Evolutionary conservation across 441 rosid species (phyloP).

Genomic region (Pelargonium cotyledonis): DNA sequence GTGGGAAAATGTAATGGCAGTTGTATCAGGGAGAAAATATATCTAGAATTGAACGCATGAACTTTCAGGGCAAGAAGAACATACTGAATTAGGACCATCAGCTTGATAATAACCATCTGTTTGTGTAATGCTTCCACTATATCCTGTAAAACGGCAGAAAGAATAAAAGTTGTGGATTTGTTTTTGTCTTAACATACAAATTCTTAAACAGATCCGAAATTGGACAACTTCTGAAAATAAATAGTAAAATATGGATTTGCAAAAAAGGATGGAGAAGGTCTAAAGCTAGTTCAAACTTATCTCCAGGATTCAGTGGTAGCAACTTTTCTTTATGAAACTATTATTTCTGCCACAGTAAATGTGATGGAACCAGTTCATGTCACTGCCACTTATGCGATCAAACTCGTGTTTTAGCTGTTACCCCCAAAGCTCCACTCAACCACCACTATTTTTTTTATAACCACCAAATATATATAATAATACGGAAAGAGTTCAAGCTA

Average conservation of each 20-base stretch:
- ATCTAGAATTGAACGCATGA: not conserved
- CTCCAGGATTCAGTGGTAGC: too few relatives aligned
- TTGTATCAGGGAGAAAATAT: not conserved
- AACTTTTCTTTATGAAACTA: too few relatives aligned
- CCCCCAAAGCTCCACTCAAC: too few relatives aligned
- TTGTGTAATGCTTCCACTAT: constrained; percentile 24
- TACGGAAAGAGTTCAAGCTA: too few relatives aligned
- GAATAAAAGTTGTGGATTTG: not conserved
- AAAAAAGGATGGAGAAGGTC: not conserved
- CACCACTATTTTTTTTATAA: too few relatives aligned
- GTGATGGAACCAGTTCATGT: too few relatives aligned
- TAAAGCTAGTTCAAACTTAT: too few relatives aligned
- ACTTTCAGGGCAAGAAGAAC: constrained; percentile 13
- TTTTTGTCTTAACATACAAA: not conserved
- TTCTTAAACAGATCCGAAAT: not conserved
- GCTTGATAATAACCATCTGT: constrained; percentile 34
- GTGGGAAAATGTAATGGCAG: not conserved
- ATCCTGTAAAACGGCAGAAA: constrained; percentile 28
- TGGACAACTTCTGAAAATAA: not conserved
- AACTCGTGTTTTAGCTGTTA: too few relatives aligned
- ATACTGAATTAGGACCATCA: constrained; percentile 31
- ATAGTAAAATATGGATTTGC: not conserved
- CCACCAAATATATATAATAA: too few relatives aligned
- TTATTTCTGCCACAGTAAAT: too few relatives aligned
- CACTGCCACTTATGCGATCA: too few relatives aligned